phyloP scores from a whole-genome alignment of 192 early-diverging fungal genomes.

The Mycoemilia scoparia region DNA sequence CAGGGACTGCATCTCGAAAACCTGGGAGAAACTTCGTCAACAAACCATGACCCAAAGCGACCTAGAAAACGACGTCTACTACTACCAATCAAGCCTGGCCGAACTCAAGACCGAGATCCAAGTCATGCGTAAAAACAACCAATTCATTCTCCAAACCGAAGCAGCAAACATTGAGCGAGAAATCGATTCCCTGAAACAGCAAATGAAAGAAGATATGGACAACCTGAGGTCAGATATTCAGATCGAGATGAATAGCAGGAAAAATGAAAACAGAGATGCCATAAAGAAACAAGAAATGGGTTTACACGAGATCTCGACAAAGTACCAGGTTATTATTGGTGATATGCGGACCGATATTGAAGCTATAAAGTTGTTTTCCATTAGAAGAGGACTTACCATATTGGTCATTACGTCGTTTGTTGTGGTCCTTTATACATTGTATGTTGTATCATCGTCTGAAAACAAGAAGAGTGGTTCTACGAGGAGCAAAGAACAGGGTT shows the following conservation, averaged over 20 bases:
- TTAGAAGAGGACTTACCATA: conserved; percentile 43
- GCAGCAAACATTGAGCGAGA: conserved; percentile 54
- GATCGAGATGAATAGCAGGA: conserved; percentile 80
- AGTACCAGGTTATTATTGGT: conserved; percentile 61
- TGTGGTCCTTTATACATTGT: too few species aligned
- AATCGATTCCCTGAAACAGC: conserved; percentile 54
- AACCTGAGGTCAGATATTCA: conserved; percentile 68
- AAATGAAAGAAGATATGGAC: conserved; percentile 55
- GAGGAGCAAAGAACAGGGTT: too few species aligned
- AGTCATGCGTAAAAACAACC: conserved; percentile 58
- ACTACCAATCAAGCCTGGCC: conserved; percentile 65
- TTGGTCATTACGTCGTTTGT: conserved; percentile 18
- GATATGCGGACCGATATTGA: conserved; percentile 79
- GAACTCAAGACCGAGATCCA: conserved; percentile 64
- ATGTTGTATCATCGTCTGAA: too few species aligned
- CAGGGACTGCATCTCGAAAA: too few species aligned
- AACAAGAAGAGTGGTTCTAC: too few species aligned
- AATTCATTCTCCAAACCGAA: conserved; percentile 50
- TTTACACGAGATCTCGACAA: conserved; percentile 72
- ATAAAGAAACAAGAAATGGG: conserved; percentile 58
- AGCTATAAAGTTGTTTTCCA: conserved; percentile 70
- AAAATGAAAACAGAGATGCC: conserved; percentile 59
- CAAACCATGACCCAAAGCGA: conserved; percentile 62
- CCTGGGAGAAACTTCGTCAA: too few species aligned
- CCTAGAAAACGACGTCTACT: conserved; percentile 68